Conservation (phyloP, 2,329 filamentous ascomycete genomes). For the Fusarium sp. region DNA sequence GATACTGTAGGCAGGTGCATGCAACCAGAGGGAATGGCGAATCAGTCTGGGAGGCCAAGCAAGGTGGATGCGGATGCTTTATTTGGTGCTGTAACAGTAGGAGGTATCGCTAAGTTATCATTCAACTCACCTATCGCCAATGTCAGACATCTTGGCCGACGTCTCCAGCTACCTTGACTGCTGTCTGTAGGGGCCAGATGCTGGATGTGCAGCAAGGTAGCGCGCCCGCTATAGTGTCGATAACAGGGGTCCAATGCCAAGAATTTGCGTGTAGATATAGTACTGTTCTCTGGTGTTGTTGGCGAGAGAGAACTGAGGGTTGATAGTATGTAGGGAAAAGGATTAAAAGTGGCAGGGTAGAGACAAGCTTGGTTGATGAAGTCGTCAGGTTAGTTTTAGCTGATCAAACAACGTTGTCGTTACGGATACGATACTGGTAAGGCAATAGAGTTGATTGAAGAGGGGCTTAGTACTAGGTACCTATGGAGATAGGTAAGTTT, state of each 20-base stretch:
- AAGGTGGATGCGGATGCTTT: not conserved
- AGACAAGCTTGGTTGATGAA: constrained; percentile 14
- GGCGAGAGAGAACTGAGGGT: not conserved
- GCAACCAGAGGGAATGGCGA: constrained; percentile 24
- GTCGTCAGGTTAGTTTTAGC: constrained; percentile 7
- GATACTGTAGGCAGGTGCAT: constrained; percentile 1
- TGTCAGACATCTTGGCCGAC: constrained; percentile 42
- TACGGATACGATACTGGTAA: not conserved
- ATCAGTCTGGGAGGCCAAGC: constrained; percentile 16
- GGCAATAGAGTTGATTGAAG: not conserved
- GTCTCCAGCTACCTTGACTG: not conserved
- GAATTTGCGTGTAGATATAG: constrained; percentile 2
- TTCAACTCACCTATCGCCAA: constrained; percentile 42
- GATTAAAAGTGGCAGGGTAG: not conserved
- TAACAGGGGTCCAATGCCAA: constrained; percentile 29
- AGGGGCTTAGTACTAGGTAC: not conserved
- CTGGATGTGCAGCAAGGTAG: constrained; percentile 30
- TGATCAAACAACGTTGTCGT: not conserved
- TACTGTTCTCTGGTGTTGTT: constrained; percentile 10
- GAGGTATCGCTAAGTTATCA: constrained; percentile 3
- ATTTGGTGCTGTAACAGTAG: constrained; percentile 1
- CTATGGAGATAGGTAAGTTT: not conserved
- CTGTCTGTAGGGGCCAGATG: constrained; percentile 31
- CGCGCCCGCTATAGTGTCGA: constrained; percentile 10
- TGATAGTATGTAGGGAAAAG: not conserved